Evolutionary conservation across 164 flowering plant genomes (phyloP), one percentile per base, ranked within the genome.

Genomic region (Litsea cubeba): DNA sequence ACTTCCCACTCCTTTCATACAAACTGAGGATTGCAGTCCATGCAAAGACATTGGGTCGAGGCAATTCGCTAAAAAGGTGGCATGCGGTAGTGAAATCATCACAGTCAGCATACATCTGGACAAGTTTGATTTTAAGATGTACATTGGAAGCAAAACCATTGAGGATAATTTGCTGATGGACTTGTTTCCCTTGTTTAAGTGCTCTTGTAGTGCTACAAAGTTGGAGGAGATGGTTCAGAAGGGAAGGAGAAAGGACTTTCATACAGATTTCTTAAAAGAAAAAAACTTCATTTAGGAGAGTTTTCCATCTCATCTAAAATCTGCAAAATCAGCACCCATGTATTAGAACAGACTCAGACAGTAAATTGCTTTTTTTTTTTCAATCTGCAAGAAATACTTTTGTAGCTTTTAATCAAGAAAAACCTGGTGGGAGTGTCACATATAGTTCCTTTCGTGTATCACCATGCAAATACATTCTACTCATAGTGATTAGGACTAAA

Each of bases 11-110:
- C 58, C 87, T 78, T 11, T 81, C 80, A 75, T 77, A 78, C 67
- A 76, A 80, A 0, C 80, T 79, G 1, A 89, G 71, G 46, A 86
- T 70, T 1, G 89, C 76, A n/a, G 91, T 87, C 86, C 88, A 87
- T 0, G 88, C 83, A 65, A 86, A 86, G 20, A 88, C 85, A 72
- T 87, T 86, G 65, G 84, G 84, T 54, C 79, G 82, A 26, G 80
- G 77, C 84, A 89, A 69, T 82, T 78, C 72, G 60, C 80, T 86
- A 65, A 87, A 84, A 80, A 87, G 70, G 14, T 65, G 69, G 22
- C 12, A 82, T n/a, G 87, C 86, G 4, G 79, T 76, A 1, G 1
- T 5, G 18, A 84, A 74, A 68, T 83, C 75, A 57, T 80, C 69
- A 62, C 85, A 86, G 71, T 83, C 84, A 3, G 83, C 79, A 71